Percentiles rank a stretch among this genome's conserved stretches.
These are phyloP conservation scores for Tulasnella sp. DNA, from an alignment of 768 basidiomycete species.

Conservation along the genomic window DNA sequence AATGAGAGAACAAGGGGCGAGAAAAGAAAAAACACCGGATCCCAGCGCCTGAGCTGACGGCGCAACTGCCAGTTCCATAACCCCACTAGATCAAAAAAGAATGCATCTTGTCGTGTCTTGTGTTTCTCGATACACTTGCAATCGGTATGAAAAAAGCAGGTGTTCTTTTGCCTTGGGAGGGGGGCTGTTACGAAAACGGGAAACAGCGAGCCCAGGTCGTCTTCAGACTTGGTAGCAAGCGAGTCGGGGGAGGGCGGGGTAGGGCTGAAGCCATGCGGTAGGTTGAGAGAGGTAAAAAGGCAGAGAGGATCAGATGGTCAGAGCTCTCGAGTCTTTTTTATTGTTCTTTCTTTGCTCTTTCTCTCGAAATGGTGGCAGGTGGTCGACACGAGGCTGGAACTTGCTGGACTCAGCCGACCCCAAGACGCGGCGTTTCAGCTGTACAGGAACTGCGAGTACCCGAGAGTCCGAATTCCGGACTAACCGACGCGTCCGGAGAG, in stretches of 20 bases:
- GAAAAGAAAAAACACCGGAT: neutral
- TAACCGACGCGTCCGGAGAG: neutral
- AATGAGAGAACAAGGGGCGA: neutral
- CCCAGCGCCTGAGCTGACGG: neutral
- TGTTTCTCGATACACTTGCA: neutral
- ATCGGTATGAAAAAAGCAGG: neutral
- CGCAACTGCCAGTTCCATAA: neutral
- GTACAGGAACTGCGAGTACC: neutral
- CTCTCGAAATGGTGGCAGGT: neutral
- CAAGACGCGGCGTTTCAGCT: neutral
- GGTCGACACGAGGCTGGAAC: slow-evolving; percentile 5
- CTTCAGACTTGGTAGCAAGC: neutral
- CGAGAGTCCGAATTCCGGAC: slow-evolving; percentile 6
- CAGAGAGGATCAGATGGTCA: slow-evolving; percentile 3
- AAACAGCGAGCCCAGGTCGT: neutral
- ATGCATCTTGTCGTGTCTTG: too few species aligned
- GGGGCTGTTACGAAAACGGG: neutral
- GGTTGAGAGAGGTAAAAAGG: neutral
- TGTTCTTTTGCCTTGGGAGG: neutral
- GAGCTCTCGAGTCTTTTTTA: neutral
- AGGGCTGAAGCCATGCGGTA: neutral
- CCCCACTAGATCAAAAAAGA: neutral
- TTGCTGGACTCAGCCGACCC: neutral
- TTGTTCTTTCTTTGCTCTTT: neutral
- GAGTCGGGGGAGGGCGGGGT: neutral